Evolutionary conservation across 2,329 filamentous ascomycete genomes (phyloP), one percentile per base, ranked within the genome.

Genomic region (Exophiala sp.): DNA sequence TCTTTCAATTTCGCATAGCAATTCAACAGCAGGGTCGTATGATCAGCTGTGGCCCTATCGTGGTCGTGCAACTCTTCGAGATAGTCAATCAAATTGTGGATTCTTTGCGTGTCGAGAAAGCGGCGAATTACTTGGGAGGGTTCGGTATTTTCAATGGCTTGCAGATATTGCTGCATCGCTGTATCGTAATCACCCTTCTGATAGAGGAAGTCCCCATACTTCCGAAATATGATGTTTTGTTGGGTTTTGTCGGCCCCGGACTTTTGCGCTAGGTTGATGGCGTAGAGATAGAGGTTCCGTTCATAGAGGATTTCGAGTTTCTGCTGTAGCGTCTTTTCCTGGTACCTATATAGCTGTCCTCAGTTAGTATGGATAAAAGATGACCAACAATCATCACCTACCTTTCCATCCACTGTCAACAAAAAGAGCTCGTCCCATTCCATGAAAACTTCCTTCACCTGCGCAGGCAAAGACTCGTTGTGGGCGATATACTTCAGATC

Each of bases 1-100:
- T 98, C 93, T 67, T 98, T 98, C 13, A 97, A 73, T 65, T 98
- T 98, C 0, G 93, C 93, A 65, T 98, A 98, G 69, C 93, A 98
- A 65, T 98, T 98, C 37, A 98, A 73, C 0, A 98, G 75, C 9
- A 98, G 73, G 0, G 93, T 98, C 0, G 93, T 98, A 61, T 98
- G 93, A 59, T 98, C 93, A 1, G 89, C 85, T 1, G 91, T 96
- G 0, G 93, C 94, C 64, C 85, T 91, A 63, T 91, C 83, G 62
- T 94, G 88, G 56, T 97, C 89, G 63, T 98, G 93, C 13, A 98
- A 74, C 67, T 98, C 89, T 69, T 98, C 94, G 1, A 98, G 76
- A 63, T 97, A 98, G 64, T 95, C 88, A 48, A 98, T 97, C 22
- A 98, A 75, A 64, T 97, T 98, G 62, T 96, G 89, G 68, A 98